Base-by-base conservation (phyloP, 306 rosid species). In the Hippophae rhamnoides region DNA sequence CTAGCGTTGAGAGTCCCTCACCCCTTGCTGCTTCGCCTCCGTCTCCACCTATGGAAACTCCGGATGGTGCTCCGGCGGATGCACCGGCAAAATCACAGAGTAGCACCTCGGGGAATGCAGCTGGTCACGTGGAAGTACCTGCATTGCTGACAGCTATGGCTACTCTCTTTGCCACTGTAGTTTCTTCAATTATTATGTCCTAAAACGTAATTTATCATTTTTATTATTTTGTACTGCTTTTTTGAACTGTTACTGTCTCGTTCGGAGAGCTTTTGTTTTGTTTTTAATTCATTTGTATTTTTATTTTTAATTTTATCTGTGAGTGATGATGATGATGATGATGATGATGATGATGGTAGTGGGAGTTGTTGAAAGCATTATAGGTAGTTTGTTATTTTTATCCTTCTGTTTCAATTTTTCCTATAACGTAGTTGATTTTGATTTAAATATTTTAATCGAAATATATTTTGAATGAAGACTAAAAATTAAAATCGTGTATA, bases 11-110 rank as follows among this genome's bases (percentile, higher is more conserved):
- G 5, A 74, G 89, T 6, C 95, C 96, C 9, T 65, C 98, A 1
- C 98, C 98, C 0, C 14, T 61, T 0, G 52, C 53, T 0, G 86
- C 87, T 0, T 86, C 97, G 0, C 97, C 97, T 2, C 97, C 97
- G 0, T 86, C 94, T 41, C 97, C 97, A 0, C 81, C 82, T 0
- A 31, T 56, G 6, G 86, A 70, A 23, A 47, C 78, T 0, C 95
- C 97, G 0, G 79, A 6, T 0, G 82, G 72, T 23, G 18, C 95
- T 0, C 94, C 95, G 6, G 65, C 88, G 0, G 79, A 51, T 7
- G 74, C 86, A 0, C 97, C 97, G 45, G 26, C 75, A 7, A 84
- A 42, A 62, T 75, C 87, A 27, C 74, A 60, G 68, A 63, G 69
- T n/a, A 81, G 89, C 25, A 69, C 40, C 0, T 52, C 96, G 23